Base-by-base conservation (phyloP, 2,329 filamentous ascomycete species). In the Tolypocladium nubicola region DNA sequence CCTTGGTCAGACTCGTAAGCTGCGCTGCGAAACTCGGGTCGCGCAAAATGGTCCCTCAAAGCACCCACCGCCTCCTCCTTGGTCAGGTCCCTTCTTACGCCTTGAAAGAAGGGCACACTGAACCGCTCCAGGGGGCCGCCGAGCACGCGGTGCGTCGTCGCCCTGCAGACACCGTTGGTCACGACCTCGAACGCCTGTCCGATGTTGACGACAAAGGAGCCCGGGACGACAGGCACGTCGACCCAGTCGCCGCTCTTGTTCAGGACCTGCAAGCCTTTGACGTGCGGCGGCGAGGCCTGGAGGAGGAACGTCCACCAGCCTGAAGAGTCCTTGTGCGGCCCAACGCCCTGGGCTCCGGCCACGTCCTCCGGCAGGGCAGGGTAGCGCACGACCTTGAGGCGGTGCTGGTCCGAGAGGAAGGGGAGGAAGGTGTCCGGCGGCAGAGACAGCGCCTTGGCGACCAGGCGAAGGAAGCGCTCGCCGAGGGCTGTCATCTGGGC, bases 251-350 rank as follows among this genome's bases (percentile, higher is more conserved):
- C 78, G 0, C 64, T 63, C 45, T 73, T 71, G 58, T 77, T 77
- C 19, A 84, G 73, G 0, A 77, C 79, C 62, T 83, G 77, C 0
- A 83, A 69, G 0, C 80, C 77, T 43, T 74, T 65, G 1, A 77
- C 70, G 11, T 75, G 75, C 0, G 79, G 81, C 8, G 47, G 47
- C 30, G 47, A 50, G 4, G 82, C 79, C 65, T 86, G 84, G 1
- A 83, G 76, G 4, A 86, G 75, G 60, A 86, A 85, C 0, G 83
- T 86, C 72, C 83, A 82, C 81, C 81, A 85, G 9, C 47, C 47
- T 0, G 81, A 84, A 0, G 79, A 84, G 65, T 84, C 81, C 63
- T 85, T 85, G 68, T 85, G 82, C 1, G 83, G 78, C 0, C 82
- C 83, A 1, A 85, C 81, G 1, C 82, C 82, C 67, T 85, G 81